Evolutionary conservation across 2,329 filamentous ascomycete species (phyloP), one percentile per base, ranked within the genome.

Genomic region (Trichophyton benhamiae): DNA sequence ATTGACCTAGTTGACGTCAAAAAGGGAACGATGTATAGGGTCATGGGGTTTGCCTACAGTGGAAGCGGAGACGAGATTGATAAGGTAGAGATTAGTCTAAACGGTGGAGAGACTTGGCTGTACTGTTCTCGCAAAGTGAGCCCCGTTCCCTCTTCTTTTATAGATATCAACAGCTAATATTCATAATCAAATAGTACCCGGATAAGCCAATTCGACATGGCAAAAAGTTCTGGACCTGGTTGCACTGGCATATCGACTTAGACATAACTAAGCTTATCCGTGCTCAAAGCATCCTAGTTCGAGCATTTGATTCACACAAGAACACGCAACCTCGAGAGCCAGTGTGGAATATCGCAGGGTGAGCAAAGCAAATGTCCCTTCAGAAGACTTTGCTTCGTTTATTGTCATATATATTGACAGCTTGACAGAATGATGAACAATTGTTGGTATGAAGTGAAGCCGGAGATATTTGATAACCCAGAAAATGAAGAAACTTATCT

Each of bases 141-240:
- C 20, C 38, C 20, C 20, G 9, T 25, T 38, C 30, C 30, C 17
- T 20, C n/a, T 57, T 22, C n/a, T 17, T 27, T 38, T 15, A 33
- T 33, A 15, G 20, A 17, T 2, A 9, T 22, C 52, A 17, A 11
- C 7, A 20, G 4, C 15, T 57, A 30, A 57, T 25, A 25, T 3
- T 27, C 22, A 15, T 53, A 22, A 38, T 6, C 3, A 38, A 13
- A 27, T 62, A 75, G 63, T 80, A 77, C 57, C 79, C 79, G 1
- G 74, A 80, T 15, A 69, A 70, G 3, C 78, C 79, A 0, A 73
- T 82, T 38, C 72, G 79, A 3, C 78, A 82, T 60, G 79, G 79
- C 2, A 77, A 75, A 44, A 82, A 79, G 65, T 82, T 79, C 65
- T 82, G 79, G 80, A 77, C 79, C 0, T 82, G 80, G 80, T 52